Evolutionary conservation across 2,329 filamentous ascomycete genomes (phyloP).

Genomic region (Trichoderma sp.): DNA sequence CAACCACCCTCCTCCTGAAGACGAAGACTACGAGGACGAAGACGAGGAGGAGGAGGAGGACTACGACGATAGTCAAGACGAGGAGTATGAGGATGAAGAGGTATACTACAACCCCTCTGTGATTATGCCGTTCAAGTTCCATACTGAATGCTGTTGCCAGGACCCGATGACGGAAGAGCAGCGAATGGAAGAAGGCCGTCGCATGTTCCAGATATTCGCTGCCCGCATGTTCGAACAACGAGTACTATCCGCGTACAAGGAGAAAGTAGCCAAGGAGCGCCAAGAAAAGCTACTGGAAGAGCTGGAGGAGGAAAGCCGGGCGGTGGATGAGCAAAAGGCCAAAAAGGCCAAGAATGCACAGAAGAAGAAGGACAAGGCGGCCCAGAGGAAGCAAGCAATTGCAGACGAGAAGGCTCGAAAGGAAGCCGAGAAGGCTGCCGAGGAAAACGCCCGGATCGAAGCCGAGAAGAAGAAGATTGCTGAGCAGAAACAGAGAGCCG

Average conservation of each 20-base stretch:
- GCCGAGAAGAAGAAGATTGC: slow-evolving; percentile 76
- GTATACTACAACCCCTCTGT: slow-evolving; percentile 49
- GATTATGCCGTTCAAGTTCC: slow-evolving; percentile 39
- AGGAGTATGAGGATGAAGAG: slow-evolving; percentile 77
- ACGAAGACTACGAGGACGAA: slow-evolving; percentile 71
- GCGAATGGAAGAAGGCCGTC: slow-evolving; percentile 95
- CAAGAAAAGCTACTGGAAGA: slow-evolving; percentile 89
- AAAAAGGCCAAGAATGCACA: slow-evolving; percentile 94
- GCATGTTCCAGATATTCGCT: slow-evolving; percentile 99
- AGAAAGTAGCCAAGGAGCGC: slow-evolving; percentile 91
- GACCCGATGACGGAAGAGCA: slow-evolving; percentile 97
- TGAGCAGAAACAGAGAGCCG: slow-evolving; percentile 75
- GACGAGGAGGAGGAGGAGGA: slow-evolving; percentile 62
- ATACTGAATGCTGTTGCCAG: slow-evolving; percentile 56
- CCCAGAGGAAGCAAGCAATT: slow-evolving; percentile 79
- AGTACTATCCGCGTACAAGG: slow-evolving; percentile 93
- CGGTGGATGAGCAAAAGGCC: slow-evolving; percentile 75
- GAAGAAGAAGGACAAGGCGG: slow-evolving; percentile 92
- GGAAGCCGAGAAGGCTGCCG: slow-evolving; percentile 84
- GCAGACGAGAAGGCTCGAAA: slow-evolving; percentile 88
- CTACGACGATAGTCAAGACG: slow-evolving; percentile 59
- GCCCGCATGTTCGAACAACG: slow-evolving; percentile 99
- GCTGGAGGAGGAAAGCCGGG: slow-evolving; percentile 76
- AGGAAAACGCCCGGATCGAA: slow-evolving; percentile 73
- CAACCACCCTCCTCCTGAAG: slow-evolving; percentile 72